Conservation (phyloP, 2,329 filamentous ascomycete genomes). For the Hypoxylon sp. region DNA sequence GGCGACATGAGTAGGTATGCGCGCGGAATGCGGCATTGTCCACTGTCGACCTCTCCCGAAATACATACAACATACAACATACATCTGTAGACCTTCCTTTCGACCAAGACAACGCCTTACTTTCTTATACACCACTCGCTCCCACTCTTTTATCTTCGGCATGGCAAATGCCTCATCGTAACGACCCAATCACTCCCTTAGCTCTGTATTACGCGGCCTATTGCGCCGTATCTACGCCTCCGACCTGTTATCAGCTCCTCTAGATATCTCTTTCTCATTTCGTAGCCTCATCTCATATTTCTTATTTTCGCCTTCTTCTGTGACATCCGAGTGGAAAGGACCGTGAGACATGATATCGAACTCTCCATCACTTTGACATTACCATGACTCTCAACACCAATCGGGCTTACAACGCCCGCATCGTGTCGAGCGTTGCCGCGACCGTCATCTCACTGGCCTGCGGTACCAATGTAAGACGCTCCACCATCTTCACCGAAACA, state of each 20-base stretch:
- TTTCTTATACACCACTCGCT: conserved; percentile 26
- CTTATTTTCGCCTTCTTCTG: conserved; percentile 8
- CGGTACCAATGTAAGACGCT: conserved; percentile 84
- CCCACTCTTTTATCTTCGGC: conserved; percentile 28
- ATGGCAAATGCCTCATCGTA: conserved; percentile 21
- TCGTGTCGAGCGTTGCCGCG: conserved; percentile 86
- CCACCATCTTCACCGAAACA: conserved; percentile 8
- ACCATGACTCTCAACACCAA: conserved; percentile 59
- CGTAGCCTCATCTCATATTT: conserved; percentile 5
- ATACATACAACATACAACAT: neutral
- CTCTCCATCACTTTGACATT: conserved; percentile 10
- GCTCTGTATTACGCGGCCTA: conserved; percentile 3
- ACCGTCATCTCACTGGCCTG: conserved; percentile 88
- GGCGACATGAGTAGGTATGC: neutral
- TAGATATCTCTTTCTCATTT: conserved; percentile 4
- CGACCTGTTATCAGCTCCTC: conserved; percentile 24
- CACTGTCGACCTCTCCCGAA: conserved; percentile 3
- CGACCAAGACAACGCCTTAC: conserved; percentile 21
- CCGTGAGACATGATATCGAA: conserved; percentile 30
- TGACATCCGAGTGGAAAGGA: neutral
- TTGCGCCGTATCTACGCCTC: conserved; percentile 27
- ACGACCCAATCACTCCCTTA: conserved; percentile 13
- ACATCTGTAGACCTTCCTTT: conserved; percentile 7
- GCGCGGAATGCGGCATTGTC: conserved; percentile 1
- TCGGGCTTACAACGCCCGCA: conserved; percentile 71